A percentile compares a stretch with the other conserved stretches of the same genome.
These are phyloP conservation scores for Amanita fuliginea DNA, from an alignment of 768 basidiomycete species.

Conservation along the genomic window DNA sequence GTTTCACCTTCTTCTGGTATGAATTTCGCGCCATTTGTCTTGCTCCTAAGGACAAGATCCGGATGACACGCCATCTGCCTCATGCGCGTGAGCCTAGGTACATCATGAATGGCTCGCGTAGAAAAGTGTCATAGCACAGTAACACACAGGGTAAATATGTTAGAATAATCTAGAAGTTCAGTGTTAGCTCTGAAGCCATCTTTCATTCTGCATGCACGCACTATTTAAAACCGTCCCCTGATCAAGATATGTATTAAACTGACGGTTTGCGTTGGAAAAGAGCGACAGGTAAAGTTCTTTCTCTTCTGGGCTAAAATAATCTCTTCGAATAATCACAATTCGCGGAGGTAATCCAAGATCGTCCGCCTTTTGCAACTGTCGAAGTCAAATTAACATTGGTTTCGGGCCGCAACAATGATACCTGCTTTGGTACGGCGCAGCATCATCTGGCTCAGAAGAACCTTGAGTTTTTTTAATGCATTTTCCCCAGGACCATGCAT, in stretches of 20 bases:
- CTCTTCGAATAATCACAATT: conserved; percentile 76
- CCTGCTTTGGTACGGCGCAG: conserved; percentile 75
- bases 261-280: conserved; percentile 87
- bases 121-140: neutral
- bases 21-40: conserved; percentile 60
- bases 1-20: conserved; percentile 55
- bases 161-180: conserved; percentile 60
- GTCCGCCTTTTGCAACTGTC: conserved; percentile 85
- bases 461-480: conserved; percentile 89
- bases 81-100: conserved; percentile 80
- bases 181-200: neutral
- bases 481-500: conserved; percentile 67
- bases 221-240: conserved; percentile 89
- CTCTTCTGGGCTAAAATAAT: conserved; percentile 95
- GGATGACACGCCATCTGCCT: conserved; percentile 93
- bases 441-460: conserved; percentile 93
- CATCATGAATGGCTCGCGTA: neutral
- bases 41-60: conserved; percentile 85
- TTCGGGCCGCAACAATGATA: neutral
- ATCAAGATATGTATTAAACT: conserved; percentile 85
- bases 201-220: conserved; percentile 29
- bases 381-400: neutral
- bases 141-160: conserved; percentile 71
- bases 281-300: conserved; percentile 89
- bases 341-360: conserved; percentile 93